Conservation (phyloP, 495 filamentous ascomycete species). For the Lophium mytilinum region DNA sequence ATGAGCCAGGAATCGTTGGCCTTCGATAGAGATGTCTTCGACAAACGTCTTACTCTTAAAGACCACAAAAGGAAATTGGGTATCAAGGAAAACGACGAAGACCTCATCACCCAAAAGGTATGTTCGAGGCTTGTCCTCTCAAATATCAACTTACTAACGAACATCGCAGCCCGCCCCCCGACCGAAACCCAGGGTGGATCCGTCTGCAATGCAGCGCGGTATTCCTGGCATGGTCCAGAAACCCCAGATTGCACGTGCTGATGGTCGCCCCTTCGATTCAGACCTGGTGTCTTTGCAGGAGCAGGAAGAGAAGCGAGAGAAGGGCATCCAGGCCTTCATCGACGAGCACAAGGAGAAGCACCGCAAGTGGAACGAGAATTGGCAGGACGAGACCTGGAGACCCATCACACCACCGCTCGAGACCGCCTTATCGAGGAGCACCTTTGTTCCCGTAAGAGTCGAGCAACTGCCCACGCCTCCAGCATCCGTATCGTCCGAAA, state of each 20-base stretch:
- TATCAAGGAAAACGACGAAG: slow-evolving; percentile 89
- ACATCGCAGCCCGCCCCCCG: slow-evolving; percentile 29
- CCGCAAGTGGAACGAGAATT: slow-evolving; percentile 76
- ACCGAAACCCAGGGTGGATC: slow-evolving; percentile 47
- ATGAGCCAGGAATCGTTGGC: slow-evolving; percentile 68
- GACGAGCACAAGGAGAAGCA: slow-evolving; percentile 74
- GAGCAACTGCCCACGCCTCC: slow-evolving; percentile 83
- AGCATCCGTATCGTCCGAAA: slow-evolving; percentile 54
- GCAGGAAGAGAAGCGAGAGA: slow-evolving; percentile 72
- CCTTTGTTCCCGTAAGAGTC: slow-evolving; percentile 71
- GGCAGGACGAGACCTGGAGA: slow-evolving; percentile 72
- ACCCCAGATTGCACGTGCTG: slow-evolving; percentile 46
- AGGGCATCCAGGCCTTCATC: slow-evolving; percentile 66
- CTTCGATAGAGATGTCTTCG: slow-evolving; percentile 67
- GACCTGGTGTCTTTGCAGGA: slow-evolving; percentile 73
- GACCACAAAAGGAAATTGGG: slow-evolving; percentile 78
- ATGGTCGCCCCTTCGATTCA: slow-evolving; percentile 59
- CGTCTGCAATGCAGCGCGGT: slow-evolving; percentile 44
- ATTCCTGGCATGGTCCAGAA: slow-evolving; percentile 22
- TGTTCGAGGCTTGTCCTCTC: slow-evolving; percentile 22
- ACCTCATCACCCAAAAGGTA: slow-evolving; percentile 90
- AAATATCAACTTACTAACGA: background rate
- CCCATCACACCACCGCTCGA: slow-evolving; percentile 68
- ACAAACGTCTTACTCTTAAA: slow-evolving; percentile 70
- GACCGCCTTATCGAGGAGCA: slow-evolving; percentile 48